Evolutionary conservation across 192 early-diverging fungal genomes (phyloP), one percentile per base, ranked within the genome.

Genomic region (Coemansia sp.): DNA sequence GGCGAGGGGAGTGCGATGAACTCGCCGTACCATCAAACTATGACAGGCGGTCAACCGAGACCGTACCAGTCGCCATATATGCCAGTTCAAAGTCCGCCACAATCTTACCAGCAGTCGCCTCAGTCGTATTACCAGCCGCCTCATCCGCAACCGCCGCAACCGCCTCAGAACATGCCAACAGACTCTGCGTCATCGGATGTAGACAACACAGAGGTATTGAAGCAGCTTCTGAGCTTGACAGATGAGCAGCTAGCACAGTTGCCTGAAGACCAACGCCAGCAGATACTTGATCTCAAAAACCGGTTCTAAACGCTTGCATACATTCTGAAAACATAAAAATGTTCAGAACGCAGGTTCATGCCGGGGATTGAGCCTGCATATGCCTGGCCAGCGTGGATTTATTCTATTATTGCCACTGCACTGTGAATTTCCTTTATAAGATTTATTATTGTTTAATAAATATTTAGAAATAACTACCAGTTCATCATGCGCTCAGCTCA

Each of bases 141-240:
- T 50, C 49, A 17, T 22, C n/a, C 17, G 17, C 49, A 50, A 2
- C 29, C 24, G 12, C 29, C 53, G 29, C 25, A 14, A 12, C 23
- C 14, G 24, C 21, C 21, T 2, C 62, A 64, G 35, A 49, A 53
- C 24, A 55, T 29, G 24, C 65, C 52, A 35, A 21, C 43, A 39
- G 19, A 49, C 14, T 14, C 35, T 29, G 47, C 32, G 5, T 29
- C 47, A 38, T 17, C 25, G 22, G 41, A 10, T 32, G 43, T 61
- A 47, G 66, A 77, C n/a, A 73, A 79, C 73, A 80, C 88, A 41
- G 87, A 89, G 65, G 67, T 93, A 25, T 64, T 96, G 15, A 80
- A 90, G 66, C 91, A 94, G 70, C 84, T 96, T 4, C 60, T 96
- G 21, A 89, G 87, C 53, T 76, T 96, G 32, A 90, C 92, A 0